Base-by-base conservation (phyloP, 208 protist species). In the Novymonas esmeraldas region DNA sequence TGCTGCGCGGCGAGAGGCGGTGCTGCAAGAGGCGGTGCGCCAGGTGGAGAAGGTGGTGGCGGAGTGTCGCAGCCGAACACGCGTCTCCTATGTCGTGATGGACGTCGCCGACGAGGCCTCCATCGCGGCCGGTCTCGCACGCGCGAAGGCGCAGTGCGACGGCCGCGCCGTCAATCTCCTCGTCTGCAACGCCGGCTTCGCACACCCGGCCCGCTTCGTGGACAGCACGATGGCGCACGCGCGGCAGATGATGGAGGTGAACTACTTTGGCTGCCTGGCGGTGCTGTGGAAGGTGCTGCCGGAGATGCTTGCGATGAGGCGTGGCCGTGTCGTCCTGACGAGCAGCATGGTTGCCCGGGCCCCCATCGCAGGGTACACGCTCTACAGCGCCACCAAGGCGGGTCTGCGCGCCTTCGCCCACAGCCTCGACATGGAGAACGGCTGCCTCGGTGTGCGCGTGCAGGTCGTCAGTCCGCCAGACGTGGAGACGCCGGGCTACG, bases 201-300 rank as follows among this genome's bases (percentile, higher is more conserved):
- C 90, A 10, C 60, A 87, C 51, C 94, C 94, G 6, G 70, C 78
- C 16, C 92, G 92, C 31, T 95, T 97, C 75, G 24, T 91, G 13
- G 85, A 96, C 52, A 81, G 79, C 64, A 69, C 82, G 2, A 67
- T 84, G 41, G 52, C 52, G 31, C 78, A 94, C 39, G 88, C 79
- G 2, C 56, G 78, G 55, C 39, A 68, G 34, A 90, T 93, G 82
- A 93, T 98, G 89, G 70, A 96, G 44, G 70, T 92, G 16, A 97
- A 98, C 79, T 96, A 95, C 78, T 95, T 96, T 60, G 90, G 92
- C 39, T 89, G 64, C 55, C 70, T 98, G 26, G 56, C 81, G 46
- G 49, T 94, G 45, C 56, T 84, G 46, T 85, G 86, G 69, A 85
- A 65, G 41, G 68, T 95, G 39, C 71, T 96, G 73, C 90, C 90